These are phyloP conservation scores for Gossypium bickii DNA, from an alignment of 345 rosid genomes.

Conservation along the genomic window DNA sequence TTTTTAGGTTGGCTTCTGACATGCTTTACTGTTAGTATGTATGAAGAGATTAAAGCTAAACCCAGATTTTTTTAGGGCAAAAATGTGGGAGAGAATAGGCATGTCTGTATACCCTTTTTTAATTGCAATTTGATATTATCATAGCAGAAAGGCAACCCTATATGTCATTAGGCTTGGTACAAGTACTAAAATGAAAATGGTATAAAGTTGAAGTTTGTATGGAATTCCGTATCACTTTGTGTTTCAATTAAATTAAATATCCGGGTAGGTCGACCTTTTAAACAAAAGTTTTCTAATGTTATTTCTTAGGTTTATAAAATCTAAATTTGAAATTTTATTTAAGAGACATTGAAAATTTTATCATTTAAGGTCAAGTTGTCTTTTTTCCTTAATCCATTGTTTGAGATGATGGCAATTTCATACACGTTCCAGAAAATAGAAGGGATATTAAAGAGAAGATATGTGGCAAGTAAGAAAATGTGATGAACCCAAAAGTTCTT, in stretches of 20 bases:
- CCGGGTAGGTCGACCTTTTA: no score
- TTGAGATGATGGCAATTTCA: not conserved
- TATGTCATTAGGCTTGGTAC: conserved; percentile 22
- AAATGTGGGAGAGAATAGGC: not conserved
- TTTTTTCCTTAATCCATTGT: not conserved
- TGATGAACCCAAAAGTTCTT: not conserved
- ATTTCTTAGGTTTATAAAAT: no score
- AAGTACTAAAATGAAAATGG: conserved; percentile 16
- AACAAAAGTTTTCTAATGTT: no score
- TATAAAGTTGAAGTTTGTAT: conserved; percentile 28
- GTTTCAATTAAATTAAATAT: no score
- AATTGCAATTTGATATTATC: conserved; percentile 17
- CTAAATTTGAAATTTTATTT: no score
- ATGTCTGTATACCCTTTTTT: no score
- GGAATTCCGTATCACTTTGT: conserved; percentile 9
- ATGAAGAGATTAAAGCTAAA: conserved; percentile 16
- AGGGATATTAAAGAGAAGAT: not conserved
- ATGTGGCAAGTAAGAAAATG: conserved; percentile 29
- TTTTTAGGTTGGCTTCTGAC: conserved; percentile 41
- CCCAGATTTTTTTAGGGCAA: conserved; percentile 22
- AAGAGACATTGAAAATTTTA: no score
- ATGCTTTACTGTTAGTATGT: not conserved
- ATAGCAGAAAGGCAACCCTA: conserved; percentile 13
- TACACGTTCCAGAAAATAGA: not conserved
- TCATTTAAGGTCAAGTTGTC: not conserved